Base-by-base conservation (phyloP, 805 yeast species). In the Cyberlindnera maritima region DNA sequence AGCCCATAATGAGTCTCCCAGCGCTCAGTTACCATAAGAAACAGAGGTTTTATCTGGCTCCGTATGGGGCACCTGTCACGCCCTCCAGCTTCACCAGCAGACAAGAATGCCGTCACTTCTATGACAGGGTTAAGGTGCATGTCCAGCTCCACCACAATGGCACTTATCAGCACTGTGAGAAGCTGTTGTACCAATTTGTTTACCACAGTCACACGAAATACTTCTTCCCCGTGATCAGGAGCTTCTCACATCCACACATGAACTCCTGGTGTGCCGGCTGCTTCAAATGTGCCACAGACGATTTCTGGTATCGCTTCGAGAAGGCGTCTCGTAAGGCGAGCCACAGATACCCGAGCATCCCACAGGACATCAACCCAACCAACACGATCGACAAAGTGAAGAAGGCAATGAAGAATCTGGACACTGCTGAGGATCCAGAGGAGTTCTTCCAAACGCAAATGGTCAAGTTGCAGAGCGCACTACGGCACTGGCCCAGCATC, bases 101-200 rank as follows among this genome's bases (percentile, higher is more conserved):
- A 15, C 36, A 43, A 12, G 39, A 43, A n/a, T 43, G 50, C 38
- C 44, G 47, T 4, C 3, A 13, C 18, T 47, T 43, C 36, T 47
- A 47, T 39, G 44, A 47, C 42, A 41, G 47, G 7, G 47, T 47
- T 13, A 47, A 43, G 28, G 47, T 47, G 25, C 36, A 43, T 23
- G 35, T 42, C 15, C 46, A 47, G 26, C 41, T 47, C 3, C 37
- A 39, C 20, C 43, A 47, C 46, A 35, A 42, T n/a, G 46, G 46
- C 5, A 42, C 50, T 2, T 37, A 40, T 39, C 35, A 35, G 29
- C 19, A 35, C 7, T 47, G 43, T 19, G 40, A 42, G 18, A 15
- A 35, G 15, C 10, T 42, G 14, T 18, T 47, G 4, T 3, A 11
- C 12, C 25, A 42, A 19, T 39, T 36, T 14, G 18, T 47, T 11